Evolutionary conservation across 2,329 filamentous ascomycete genomes (phyloP).

Genomic region (Rachicladosporium sp.): DNA sequence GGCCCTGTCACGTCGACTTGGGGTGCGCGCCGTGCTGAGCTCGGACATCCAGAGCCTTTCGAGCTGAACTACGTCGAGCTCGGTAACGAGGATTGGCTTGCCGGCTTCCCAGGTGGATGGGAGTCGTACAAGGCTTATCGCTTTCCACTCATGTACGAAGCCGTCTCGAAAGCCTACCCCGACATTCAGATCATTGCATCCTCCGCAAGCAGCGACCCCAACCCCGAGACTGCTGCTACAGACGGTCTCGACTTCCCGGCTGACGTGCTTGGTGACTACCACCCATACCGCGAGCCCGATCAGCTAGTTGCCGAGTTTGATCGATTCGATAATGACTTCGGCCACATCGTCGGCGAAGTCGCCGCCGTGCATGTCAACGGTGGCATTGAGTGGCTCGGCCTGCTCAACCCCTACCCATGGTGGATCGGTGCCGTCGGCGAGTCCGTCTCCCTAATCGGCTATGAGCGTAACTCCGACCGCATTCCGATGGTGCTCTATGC

Average conservation of each 20-base stretch:
- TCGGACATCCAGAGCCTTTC: slow-evolving; percentile 51
- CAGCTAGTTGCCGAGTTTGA: slow-evolving; percentile 9
- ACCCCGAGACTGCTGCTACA: slow-evolving; percentile 5
- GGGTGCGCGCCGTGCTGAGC: slow-evolving; percentile 43
- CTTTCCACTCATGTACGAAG: slow-evolving; percentile 46
- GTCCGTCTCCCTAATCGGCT: slow-evolving; percentile 50
- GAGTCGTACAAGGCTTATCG: slow-evolving; percentile 32
- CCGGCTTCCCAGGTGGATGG: slow-evolving; percentile 11
- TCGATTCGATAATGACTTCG: slow-evolving; percentile 33
- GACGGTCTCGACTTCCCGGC: slow-evolving; percentile 7
- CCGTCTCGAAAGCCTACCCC: slow-evolving; percentile 43
- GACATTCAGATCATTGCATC: slow-evolving; percentile 44
- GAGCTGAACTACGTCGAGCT: slow-evolving; percentile 49
- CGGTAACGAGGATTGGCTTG: slow-evolving; percentile 53
- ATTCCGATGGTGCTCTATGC: slow-evolving; percentile 41
- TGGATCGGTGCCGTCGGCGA: slow-evolving; percentile 48
- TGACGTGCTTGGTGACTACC: slow-evolving; percentile 10
- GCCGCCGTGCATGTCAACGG: slow-evolving; percentile 37
- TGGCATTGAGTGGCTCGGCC: slow-evolving; percentile 36
- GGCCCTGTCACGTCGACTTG: slow-evolving; percentile 37
- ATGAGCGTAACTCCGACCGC: slow-evolving; percentile 49
- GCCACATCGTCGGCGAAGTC: slow-evolving; percentile 7
- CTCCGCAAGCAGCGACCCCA: slow-evolving; percentile 9
- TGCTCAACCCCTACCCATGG: slow-evolving; percentile 10
- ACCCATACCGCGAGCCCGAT: slow-evolving; percentile 13